Conservation (phyloP, 1,284 basidiomycete species). For the Austroboletus niveus region DNA sequence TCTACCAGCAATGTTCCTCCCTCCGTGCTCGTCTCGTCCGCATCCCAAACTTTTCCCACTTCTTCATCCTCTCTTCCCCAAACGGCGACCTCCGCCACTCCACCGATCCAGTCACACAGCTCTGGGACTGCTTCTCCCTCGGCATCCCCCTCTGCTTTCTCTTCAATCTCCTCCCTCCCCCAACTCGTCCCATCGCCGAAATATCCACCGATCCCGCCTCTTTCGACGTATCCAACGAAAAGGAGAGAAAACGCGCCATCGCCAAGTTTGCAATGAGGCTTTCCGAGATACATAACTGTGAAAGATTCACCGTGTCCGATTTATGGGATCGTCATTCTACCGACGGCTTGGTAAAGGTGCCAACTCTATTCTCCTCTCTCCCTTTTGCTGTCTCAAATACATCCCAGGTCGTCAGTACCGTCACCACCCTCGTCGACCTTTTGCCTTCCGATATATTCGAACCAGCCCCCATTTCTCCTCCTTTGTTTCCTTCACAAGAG, state of each 20-base stretch:
- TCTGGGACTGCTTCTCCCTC: constrained; percentile 92
- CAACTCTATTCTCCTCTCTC: constrained; percentile 21
- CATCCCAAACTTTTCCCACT: constrained; percentile 67
- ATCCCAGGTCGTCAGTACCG: constrained; percentile 83
- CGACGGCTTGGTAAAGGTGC: constrained; percentile 92
- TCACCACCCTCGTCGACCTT: constrained; percentile 82
- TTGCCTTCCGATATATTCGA: constrained; percentile 78
- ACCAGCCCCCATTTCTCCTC: constrained; percentile 57
- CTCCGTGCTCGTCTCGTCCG: constrained; percentile 72
- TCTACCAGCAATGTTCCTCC: constrained; percentile 85
- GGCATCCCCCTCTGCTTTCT: constrained; percentile 94
- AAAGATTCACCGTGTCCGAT: constrained; percentile 82
- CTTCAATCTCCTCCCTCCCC: constrained; percentile 83
- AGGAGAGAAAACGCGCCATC: constrained; percentile 77
- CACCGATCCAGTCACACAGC: constrained; percentile 86
- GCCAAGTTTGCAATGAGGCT: constrained; percentile 78
- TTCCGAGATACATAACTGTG: constrained; percentile 60
- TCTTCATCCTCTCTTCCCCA: constrained; percentile 59
- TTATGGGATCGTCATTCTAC: constrained; percentile 89
- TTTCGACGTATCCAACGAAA: constrained; percentile 69
- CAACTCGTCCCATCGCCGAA: constrained; percentile 57
- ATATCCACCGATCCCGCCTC: constrained; percentile 67
- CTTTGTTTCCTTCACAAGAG: constrained; percentile 51
- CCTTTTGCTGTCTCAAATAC: not conserved
- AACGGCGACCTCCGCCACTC: constrained; percentile 63